These are phyloP conservation scores for Neurospora cerealis DNA, from an alignment of 495 filamentous ascomycete species.

Conservation along the genomic window DNA sequence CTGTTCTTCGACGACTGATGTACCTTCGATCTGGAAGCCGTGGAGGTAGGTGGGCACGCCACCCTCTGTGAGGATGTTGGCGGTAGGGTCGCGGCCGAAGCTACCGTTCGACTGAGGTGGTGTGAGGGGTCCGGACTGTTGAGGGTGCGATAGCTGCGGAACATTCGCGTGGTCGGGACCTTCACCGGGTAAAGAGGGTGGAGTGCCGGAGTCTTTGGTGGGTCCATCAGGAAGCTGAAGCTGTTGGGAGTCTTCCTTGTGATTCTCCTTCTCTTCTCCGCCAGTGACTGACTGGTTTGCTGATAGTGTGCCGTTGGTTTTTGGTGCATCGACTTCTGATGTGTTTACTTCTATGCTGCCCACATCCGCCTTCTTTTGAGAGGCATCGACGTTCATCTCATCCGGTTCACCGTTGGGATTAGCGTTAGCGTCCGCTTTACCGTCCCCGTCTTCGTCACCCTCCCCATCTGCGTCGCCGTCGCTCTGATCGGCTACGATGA, in stretches of 20 bases:
- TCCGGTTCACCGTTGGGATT: conserved; percentile 4
- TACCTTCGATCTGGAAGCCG: conserved; percentile 68
- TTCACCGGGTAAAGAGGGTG: conserved; percentile 27
- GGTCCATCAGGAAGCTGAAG: neutral
- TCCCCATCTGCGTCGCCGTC: conserved; percentile 14
- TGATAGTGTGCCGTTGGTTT: conserved; percentile 25
- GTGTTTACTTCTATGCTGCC: conserved; percentile 35
- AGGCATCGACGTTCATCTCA: conserved; percentile 10
- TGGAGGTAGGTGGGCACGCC: conserved; percentile 86
- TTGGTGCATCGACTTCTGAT: conserved; percentile 18
- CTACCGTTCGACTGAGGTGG: conserved; percentile 42
- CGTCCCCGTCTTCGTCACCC: conserved; percentile 8
- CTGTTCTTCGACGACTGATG: conserved; percentile 41
- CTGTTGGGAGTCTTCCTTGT: conserved; percentile 18
- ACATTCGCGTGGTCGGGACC: conserved; percentile 5
- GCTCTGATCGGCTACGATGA: conserved; percentile 28
- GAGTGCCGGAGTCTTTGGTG: conserved; percentile 26
- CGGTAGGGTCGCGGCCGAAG: conserved; percentile 18
- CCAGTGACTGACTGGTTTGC: conserved; percentile 11
- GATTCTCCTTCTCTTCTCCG: conserved; percentile 1
- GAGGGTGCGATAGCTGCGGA: conserved; percentile 17
- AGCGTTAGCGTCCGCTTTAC: conserved; percentile 2
- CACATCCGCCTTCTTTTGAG: conserved; percentile 10
- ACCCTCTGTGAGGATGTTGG: conserved; percentile 53
- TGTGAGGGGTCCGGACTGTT: conserved; percentile 28